Percentiles rank a stretch among this genome's conserved stretches.
Evolutionary conservation across 164 flowering plant genomes (phyloP).

Genomic region (Warburgia ugandensis): DNA sequence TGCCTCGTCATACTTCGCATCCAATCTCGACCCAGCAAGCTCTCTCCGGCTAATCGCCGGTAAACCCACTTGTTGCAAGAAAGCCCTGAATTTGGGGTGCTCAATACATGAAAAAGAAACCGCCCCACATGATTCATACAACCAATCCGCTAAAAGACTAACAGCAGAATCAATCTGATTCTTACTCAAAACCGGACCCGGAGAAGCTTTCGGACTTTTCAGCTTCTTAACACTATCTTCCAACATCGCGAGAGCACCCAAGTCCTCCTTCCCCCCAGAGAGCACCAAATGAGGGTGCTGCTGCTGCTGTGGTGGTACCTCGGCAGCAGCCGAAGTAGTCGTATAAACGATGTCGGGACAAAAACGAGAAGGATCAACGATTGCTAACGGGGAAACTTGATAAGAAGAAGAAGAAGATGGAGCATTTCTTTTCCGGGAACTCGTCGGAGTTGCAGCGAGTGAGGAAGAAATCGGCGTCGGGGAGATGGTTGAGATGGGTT

Average conservation of each 20-base stretch:
- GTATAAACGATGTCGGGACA: conserved; percentile 24
- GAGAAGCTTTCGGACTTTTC: conserved; percentile 80
- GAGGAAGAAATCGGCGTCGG: conserved; percentile 26
- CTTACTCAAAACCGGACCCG: conserved; percentile 61
- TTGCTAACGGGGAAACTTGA: conserved; percentile 41
- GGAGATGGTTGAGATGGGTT: conserved; percentile 54
- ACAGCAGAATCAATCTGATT: conserved; percentile 63
- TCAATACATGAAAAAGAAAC: conserved; percentile 78
- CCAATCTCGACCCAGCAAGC: conserved; percentile 50
- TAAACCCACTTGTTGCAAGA: conserved; percentile 76
- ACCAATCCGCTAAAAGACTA: conserved; percentile 75
- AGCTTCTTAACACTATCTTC: conserved; percentile 94
- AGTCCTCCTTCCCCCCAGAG: conserved; percentile 94
- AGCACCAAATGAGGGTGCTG: conserved; percentile 72
- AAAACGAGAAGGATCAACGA: conserved; percentile 54
- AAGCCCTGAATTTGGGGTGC: conserved; percentile 84
- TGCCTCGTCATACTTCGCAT: conserved; percentile 60
- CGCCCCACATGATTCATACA: conserved; percentile 83
- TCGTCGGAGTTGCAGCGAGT: conserved; percentile 9
- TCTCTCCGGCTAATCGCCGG: conserved; percentile 56
- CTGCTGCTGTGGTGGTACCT: no score
- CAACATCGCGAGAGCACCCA: conserved; percentile 85
- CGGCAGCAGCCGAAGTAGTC: no score
- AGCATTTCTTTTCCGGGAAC: conserved; percentile 28
- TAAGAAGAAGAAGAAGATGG: conserved; percentile 13